A percentile compares a stretch with the other conserved stretches of the same genome.
phyloP scores from a whole-genome alignment of 2,329 filamentous ascomycete genomes.

The Drechslera avenae region DNA sequence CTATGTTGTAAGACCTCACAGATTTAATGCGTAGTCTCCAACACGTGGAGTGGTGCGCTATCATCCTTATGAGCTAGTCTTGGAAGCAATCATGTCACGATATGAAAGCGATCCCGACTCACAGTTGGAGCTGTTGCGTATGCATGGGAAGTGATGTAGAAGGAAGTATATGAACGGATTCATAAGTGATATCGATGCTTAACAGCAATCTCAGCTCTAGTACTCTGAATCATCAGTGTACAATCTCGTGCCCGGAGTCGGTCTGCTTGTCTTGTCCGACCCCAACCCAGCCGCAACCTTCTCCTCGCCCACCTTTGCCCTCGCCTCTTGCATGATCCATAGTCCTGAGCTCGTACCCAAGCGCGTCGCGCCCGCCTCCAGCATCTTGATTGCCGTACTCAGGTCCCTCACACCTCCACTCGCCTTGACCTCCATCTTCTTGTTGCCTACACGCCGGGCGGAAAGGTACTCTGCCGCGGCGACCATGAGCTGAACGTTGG shows the following conservation, averaged over 20 bases:
- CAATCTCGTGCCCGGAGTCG: constrained; percentile 39
- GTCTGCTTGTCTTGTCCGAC: constrained; percentile 18
- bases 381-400: constrained; percentile 59
- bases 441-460: constrained; percentile 32
- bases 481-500: constrained; percentile 61
- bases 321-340: constrained; percentile 58
- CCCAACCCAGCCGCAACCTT: constrained; percentile 26
- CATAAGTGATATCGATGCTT: not conserved
- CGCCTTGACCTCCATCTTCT: constrained; percentile 61
- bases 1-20: too few species aligned
- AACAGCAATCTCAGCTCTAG: not conserved
- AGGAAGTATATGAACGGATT: not conserved
- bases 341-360: constrained; percentile 63
- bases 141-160: too few species aligned
- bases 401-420: constrained; percentile 61
- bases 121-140: too few species aligned
- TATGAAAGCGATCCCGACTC: too few species aligned
- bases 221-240: constrained; percentile 44
- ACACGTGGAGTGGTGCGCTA: too few species aligned
- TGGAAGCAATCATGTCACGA: too few species aligned
- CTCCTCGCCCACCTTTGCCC: constrained; percentile 31
- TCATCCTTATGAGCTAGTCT: too few species aligned
- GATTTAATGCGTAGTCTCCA: too few species aligned
- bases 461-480: constrained; percentile 54
- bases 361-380: constrained; percentile 61